These are phyloP conservation scores for Colletotrichum sp. DNA, from an alignment of 2,329 filamentous ascomycete species.

Conservation along the genomic window DNA sequence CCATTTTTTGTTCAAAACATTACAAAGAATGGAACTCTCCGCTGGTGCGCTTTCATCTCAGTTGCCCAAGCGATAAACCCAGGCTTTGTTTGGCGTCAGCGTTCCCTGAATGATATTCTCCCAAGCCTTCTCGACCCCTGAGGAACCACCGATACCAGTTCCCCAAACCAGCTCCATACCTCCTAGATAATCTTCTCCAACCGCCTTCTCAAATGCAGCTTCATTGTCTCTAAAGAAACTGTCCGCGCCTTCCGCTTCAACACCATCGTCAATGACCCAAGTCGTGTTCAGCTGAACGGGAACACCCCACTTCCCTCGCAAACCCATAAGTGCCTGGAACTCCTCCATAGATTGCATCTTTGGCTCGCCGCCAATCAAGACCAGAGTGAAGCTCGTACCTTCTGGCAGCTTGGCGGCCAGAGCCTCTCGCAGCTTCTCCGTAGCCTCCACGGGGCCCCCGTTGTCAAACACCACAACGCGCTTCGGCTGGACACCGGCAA, in stretches of 20 bases:
- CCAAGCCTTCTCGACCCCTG: constrained; percentile 11
- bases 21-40: neutral
- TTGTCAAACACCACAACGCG: constrained; percentile 25
- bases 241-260: neutral
- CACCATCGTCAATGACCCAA: constrained; percentile 5
- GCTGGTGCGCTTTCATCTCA: neutral
- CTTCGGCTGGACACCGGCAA: constrained; percentile 3
- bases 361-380: constrained; percentile 1
- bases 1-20: no score
- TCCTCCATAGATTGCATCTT: neutral
- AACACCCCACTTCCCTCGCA: neutral
- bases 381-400: neutral
- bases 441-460: constrained; percentile 12
- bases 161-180: constrained; percentile 9
- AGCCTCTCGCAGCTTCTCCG: neutral
- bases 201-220: constrained; percentile 7
- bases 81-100: neutral
- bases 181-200: neutral
- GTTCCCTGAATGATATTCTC: neutral
- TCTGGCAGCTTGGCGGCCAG: neutral
- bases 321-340: neutral
- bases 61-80: neutral
- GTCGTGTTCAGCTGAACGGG: constrained; percentile 17
- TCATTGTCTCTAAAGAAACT: neutral
- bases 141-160: neutral